A percentile compares a stretch with the other conserved stretches of the same genome.
phyloP scores from a whole-genome alignment of 768 basidiomycete species.

The Mycena leptocephala region DNA sequence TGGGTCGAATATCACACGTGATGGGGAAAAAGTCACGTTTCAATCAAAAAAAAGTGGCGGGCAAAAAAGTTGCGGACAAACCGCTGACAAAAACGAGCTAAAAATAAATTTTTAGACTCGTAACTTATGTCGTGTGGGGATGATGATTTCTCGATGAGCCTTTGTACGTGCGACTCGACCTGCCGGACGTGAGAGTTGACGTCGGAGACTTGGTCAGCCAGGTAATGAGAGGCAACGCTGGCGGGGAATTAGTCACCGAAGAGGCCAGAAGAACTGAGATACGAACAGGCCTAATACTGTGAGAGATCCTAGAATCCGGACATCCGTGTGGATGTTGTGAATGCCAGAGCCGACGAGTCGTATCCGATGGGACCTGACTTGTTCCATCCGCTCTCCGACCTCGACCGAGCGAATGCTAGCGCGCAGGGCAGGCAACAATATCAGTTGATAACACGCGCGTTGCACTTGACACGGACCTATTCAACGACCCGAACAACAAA shows the following conservation, averaged over 20 bases:
- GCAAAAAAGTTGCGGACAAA: too few relatives aligned
- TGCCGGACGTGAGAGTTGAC: not conserved
- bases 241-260: not conserved
- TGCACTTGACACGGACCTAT: conserved; percentile 8
- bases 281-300: not conserved
- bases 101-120: too few relatives aligned
- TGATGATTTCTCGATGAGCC: not conserved
- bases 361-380: not conserved
- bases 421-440: too few relatives aligned
- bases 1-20: too few relatives aligned
- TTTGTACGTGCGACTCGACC: not conserved
- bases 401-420: not conserved
- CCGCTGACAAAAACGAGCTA: too few relatives aligned
- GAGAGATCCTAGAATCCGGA: not conserved
- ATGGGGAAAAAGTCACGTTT: too few relatives aligned
- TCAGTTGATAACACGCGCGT: too few relatives aligned
- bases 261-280: not conserved
- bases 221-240: not conserved
- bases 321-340: not conserved
- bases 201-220: not conserved
- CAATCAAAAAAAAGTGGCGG: too few relatives aligned
- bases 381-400: not conserved
- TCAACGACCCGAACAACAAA: not conserved
- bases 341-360: not conserved
- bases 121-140: not conserved